Conservation (phyloP, 2,329 filamentous ascomycete genomes). For the Aspergillus persii region DNA sequence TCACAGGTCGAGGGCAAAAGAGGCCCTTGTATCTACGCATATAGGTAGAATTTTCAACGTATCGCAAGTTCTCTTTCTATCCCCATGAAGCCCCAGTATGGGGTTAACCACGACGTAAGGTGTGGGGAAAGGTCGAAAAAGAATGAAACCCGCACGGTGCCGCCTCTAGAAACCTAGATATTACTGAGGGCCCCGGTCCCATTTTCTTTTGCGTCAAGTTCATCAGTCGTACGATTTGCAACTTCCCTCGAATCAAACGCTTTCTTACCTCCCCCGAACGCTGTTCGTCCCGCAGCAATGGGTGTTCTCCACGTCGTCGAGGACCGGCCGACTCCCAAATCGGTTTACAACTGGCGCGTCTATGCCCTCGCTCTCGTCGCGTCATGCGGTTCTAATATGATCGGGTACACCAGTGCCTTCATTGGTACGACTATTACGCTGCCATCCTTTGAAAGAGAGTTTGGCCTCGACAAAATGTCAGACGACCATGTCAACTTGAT, state of each 20-base stretch:
- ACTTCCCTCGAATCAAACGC: conserved; percentile 4
- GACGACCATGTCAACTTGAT: conserved; percentile 54
- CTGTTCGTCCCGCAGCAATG: conserved; percentile 20
- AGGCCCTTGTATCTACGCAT: not conserved
- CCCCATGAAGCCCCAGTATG: conserved; percentile 30
- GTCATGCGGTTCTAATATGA: conserved; percentile 58
- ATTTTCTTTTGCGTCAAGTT: conserved; percentile 1
- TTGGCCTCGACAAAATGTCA: conserved; percentile 56
- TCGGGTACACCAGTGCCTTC: conserved; percentile 68
- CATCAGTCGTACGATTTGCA: not conserved
- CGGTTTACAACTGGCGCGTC: conserved; percentile 60
- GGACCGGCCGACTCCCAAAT: conserved; percentile 53
- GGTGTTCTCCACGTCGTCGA: conserved; percentile 38
- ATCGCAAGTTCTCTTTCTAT: conserved; percentile 19
- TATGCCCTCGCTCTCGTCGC: conserved; percentile 54
- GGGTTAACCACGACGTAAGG: conserved; percentile 21
- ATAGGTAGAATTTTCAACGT: conserved; percentile 8
- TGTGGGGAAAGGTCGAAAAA: conserved; percentile 28
- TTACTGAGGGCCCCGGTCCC: conserved; percentile 7
- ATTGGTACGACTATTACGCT: conserved; percentile 74
- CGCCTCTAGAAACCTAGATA: conserved; percentile 3
- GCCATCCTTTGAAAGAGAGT: conserved; percentile 65
- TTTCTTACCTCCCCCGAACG: conserved; percentile 1
- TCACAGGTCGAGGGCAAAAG: conserved; percentile 3
- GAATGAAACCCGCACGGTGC: conserved; percentile 18